phyloP scores from a whole-genome alignment of 2,329 filamentous ascomycete species.

The Trichoderma sp. region DNA sequence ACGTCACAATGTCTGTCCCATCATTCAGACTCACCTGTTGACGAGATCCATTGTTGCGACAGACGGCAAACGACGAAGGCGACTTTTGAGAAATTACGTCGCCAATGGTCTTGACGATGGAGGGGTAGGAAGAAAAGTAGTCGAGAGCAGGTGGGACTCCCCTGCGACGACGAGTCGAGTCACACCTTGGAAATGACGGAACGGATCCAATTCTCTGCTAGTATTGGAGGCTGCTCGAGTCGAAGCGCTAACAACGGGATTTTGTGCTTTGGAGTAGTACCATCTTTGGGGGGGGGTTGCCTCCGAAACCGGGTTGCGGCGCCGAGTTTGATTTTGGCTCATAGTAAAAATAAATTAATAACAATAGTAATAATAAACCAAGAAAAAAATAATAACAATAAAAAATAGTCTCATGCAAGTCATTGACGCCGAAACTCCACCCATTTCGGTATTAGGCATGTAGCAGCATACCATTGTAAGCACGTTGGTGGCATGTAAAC shows the following conservation, averaged over 20 bases:
- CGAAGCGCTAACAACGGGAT: not conserved
- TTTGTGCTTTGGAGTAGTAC: too few relatives aligned
- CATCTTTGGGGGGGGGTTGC: not conserved
- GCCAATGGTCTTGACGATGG: not conserved
- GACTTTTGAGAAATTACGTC: not conserved
- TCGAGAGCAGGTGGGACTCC: not conserved
- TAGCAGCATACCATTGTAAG: not conserved
- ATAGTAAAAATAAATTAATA: too few relatives aligned
- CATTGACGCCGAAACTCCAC: not conserved
- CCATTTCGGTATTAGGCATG: not conserved
- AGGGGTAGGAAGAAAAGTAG: not conserved
- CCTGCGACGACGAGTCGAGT: not conserved
- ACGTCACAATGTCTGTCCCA: too few relatives aligned
- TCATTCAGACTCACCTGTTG: conserved; percentile 54
- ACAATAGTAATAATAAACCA: too few relatives aligned
- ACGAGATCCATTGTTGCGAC: conserved; percentile 54
- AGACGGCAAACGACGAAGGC: not conserved
- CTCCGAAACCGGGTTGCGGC: conserved; percentile 10
- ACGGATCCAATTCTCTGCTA: not conserved
- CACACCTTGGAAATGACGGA: not conserved
- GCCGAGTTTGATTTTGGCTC: too few relatives aligned
- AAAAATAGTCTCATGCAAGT: not conserved
- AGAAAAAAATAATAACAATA: too few relatives aligned
- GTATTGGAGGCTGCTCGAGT: not conserved
- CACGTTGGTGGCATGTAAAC: not conserved